These are phyloP conservation scores for Neopestalotiopsis sp. DNA, from an alignment of 2,329 filamentous ascomycete species.

Conservation along the genomic window DNA sequence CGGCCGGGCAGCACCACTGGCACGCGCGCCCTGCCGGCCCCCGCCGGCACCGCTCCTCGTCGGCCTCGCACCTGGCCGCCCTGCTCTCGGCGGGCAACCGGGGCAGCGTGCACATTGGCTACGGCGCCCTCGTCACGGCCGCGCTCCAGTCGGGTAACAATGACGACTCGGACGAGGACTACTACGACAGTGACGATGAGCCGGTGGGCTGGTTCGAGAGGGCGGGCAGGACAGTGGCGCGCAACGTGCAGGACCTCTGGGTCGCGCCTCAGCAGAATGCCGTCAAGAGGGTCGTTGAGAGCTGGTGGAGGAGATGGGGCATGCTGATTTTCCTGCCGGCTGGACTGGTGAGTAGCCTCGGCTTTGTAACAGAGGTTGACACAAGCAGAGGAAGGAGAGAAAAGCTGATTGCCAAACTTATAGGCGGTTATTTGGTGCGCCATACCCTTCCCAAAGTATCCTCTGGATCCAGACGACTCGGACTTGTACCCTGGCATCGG, in stretches of 20 bases:
- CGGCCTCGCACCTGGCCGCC: conserved; percentile 40
- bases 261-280: conserved; percentile 63
- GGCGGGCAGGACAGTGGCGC: conserved; percentile 38
- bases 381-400: not conserved
- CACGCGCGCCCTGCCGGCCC: not conserved
- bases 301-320: conserved; percentile 68
- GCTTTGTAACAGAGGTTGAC: not conserved
- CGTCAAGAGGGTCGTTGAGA: conserved; percentile 62
- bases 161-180: conserved; percentile 36
- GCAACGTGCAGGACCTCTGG: conserved; percentile 58
- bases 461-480: conserved; percentile 51
- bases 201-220: conserved; percentile 31
- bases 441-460: conserved; percentile 68
- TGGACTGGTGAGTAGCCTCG: conserved; percentile 52
- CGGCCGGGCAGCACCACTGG: not conserved
- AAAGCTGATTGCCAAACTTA: not conserved
- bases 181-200: conserved; percentile 33
- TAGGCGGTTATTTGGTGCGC: conserved; percentile 69
- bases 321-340: conserved; percentile 67
- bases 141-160: conserved; percentile 37
- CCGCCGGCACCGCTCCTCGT: conserved; percentile 20
- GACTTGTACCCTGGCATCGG: conserved; percentile 31
- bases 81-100: conserved; percentile 44
- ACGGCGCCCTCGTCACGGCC: conserved; percentile 57
- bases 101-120: conserved; percentile 61